phyloP scores from a whole-genome alignment of 2,329 filamentous ascomycete species.

The Trichoderma breve region DNA sequence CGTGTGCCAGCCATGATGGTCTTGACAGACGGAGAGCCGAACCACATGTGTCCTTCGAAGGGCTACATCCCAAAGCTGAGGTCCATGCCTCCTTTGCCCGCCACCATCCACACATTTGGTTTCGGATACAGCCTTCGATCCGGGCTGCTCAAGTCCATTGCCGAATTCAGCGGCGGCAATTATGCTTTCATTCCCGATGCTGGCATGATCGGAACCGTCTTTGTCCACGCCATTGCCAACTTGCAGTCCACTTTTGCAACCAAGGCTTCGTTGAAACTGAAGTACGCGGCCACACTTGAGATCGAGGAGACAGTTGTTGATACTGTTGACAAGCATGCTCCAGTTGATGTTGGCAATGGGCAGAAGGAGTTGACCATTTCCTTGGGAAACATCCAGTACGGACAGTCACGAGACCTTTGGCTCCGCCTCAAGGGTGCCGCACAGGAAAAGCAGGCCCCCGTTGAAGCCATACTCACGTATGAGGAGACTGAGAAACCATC shows the following conservation, averaged over 20 bases:
- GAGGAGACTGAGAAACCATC: constrained; percentile 24
- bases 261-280: constrained; percentile 43
- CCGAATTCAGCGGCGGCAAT: constrained; percentile 55
- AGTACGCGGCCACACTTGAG: constrained; percentile 36
- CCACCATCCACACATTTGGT: constrained; percentile 42
- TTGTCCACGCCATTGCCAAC: constrained; percentile 61
- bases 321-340: constrained; percentile 37
- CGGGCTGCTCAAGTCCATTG: constrained; percentile 57
- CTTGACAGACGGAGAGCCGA: constrained; percentile 55
- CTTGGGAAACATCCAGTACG: constrained; percentile 57
- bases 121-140: constrained; percentile 39
- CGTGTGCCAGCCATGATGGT: constrained; percentile 53
- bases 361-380: constrained; percentile 36
- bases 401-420: constrained; percentile 58
- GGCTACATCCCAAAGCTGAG: constrained; percentile 56
- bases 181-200: constrained; percentile 62
- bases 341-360: constrained; percentile 23
- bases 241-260: constrained; percentile 58
- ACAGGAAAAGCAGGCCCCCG: background rate
- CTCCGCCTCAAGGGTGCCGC: constrained; percentile 35
- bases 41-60: constrained; percentile 50
- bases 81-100: constrained; percentile 39
- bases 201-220: constrained; percentile 62
- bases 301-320: constrained; percentile 42
- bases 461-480: constrained; percentile 39